A percentile compares a stretch with the other conserved stretches of the same genome.
Evolutionary conservation across 768 basidiomycete species (phyloP).

Genomic region (Lactarius indigo): DNA sequence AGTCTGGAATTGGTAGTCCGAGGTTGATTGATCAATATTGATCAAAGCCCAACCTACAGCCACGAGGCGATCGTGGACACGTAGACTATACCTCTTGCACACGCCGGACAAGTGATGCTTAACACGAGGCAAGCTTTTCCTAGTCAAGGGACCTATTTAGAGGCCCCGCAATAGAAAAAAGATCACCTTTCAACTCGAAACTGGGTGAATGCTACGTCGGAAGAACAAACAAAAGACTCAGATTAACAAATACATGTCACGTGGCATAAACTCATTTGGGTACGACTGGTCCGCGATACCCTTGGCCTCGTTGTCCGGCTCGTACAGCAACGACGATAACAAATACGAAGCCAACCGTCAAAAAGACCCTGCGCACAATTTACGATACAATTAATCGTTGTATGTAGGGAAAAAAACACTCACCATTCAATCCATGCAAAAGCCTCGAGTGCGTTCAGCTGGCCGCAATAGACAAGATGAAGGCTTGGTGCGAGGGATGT

Average conservation of each 20-base stretch:
- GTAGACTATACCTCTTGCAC: not conserved
- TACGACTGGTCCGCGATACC: conserved; percentile 14
- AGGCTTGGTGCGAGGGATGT: not conserved
- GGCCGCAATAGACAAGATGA: conserved; percentile 20
- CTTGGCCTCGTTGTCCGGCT: conserved; percentile 14
- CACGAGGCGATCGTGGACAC: not conserved
- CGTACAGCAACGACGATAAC: conserved; percentile 19
- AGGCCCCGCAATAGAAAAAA: not conserved
- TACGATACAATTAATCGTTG: not conserved
- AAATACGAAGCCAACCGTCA: conserved; percentile 16
- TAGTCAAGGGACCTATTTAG: not conserved
- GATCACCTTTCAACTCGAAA: not conserved
- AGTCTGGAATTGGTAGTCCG: not conserved
- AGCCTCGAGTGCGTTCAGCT: conserved; percentile 23
- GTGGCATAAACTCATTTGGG: not conserved
- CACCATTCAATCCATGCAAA: conserved; percentile 28
- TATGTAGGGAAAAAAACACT: not conserved
- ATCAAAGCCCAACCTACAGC: not conserved
- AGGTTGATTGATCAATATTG: conserved; percentile 1
- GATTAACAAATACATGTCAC: conserved; percentile 1
- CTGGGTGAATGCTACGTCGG: not conserved
- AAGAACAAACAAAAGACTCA: not conserved
- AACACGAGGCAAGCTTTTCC: not conserved
- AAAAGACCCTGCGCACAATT: conserved; percentile 17
- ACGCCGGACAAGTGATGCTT: not conserved